These are phyloP conservation scores for Wallacemonas rigidus DNA, from an alignment of 208 protist genomes.

Conservation along the genomic window DNA sequence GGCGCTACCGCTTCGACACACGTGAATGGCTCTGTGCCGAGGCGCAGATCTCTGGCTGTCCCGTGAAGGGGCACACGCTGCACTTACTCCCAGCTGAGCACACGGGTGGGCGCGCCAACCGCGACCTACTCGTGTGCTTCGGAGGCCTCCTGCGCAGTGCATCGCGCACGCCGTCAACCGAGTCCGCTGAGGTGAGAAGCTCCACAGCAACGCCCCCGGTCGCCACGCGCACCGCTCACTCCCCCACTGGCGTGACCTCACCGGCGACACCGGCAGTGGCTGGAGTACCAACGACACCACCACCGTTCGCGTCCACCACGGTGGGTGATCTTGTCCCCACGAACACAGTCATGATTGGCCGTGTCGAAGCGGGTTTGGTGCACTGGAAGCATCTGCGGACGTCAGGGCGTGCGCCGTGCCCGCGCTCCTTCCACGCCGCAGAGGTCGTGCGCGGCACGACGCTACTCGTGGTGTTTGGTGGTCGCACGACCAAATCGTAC, in stretches of 20 bases:
- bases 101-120: slow-evolving; percentile 29
- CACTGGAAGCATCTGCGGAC: slow-evolving; percentile 43
- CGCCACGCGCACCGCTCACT: not conserved
- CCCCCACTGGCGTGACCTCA: too few species aligned
- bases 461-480: slow-evolving; percentile 60
- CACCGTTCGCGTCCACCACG: not conserved
- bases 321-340: slow-evolving; percentile 16
- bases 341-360: slow-evolving; percentile 27
- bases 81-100: slow-evolving; percentile 36
- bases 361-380: slow-evolving; percentile 14
- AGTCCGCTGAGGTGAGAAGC: not conserved
- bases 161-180: slow-evolving; percentile 30
- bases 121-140: slow-evolving; percentile 52
- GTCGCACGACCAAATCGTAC: slow-evolving; percentile 28
- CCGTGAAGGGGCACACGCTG: slow-evolving; percentile 49
- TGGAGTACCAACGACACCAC: too few species aligned
- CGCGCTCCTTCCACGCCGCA: slow-evolving; percentile 51
- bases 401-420: slow-evolving; percentile 33
- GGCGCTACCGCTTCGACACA: slow-evolving; percentile 26
- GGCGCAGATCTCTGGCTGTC: slow-evolving; percentile 25
- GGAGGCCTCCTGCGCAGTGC: slow-evolving; percentile 40
- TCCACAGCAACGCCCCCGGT: not conserved
- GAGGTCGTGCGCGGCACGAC: slow-evolving; percentile 43
- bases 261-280: too few species aligned
- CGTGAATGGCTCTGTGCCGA: slow-evolving; percentile 25